phyloP scores from a whole-genome alignment of 75 land plant genomes.

The Pinus albicaulis region DNA sequence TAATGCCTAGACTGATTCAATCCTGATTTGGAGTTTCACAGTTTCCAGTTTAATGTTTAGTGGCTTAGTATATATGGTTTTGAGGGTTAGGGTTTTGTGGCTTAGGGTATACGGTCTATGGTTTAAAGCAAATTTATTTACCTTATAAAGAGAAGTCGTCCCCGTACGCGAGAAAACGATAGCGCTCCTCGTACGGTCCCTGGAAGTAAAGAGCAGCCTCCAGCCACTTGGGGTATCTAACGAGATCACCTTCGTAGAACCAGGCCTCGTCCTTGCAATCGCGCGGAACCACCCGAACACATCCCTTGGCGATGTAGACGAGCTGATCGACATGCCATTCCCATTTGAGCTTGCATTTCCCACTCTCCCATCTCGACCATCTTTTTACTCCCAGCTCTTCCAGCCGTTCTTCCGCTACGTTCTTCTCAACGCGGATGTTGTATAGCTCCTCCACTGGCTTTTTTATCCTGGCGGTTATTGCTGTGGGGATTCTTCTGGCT shows the following conservation, averaged over 20 bases:
- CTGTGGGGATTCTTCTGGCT: background rate
- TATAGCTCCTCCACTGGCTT: slow-evolving; percentile 81
- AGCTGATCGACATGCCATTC: slow-evolving; percentile 95
- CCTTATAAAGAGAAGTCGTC: slow-evolving; percentile 35
- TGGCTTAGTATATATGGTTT: too few relatives aligned
- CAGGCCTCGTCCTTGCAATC: slow-evolving; percentile 38
- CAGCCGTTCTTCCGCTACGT: slow-evolving; percentile 52
- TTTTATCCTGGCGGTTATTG: slow-evolving; percentile 27
- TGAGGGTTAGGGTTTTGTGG: too few relatives aligned
- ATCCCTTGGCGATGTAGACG: slow-evolving; percentile 87
- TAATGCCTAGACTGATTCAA: too few relatives aligned
- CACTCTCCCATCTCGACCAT: slow-evolving; percentile 90
- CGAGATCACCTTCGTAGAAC: slow-evolving; percentile 88
- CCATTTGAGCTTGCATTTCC: slow-evolving; percentile 61
- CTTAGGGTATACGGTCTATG: background rate
- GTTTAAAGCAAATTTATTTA: background rate
- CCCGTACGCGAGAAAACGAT: slow-evolving; percentile 87
- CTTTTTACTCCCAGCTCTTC: slow-evolving; percentile 62
- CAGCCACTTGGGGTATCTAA: slow-evolving; percentile 98
- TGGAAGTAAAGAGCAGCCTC: slow-evolving; percentile 71
- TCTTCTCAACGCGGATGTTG: slow-evolving; percentile 63
- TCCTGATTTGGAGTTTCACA: too few relatives aligned
- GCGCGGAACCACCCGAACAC: slow-evolving; percentile 78
- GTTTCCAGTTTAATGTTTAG: too few relatives aligned
- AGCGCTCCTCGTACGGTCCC: slow-evolving; percentile 79